Base-by-base conservation (phyloP, 768 basidiomycete genomes). In the Boletus insuetus region DNA sequence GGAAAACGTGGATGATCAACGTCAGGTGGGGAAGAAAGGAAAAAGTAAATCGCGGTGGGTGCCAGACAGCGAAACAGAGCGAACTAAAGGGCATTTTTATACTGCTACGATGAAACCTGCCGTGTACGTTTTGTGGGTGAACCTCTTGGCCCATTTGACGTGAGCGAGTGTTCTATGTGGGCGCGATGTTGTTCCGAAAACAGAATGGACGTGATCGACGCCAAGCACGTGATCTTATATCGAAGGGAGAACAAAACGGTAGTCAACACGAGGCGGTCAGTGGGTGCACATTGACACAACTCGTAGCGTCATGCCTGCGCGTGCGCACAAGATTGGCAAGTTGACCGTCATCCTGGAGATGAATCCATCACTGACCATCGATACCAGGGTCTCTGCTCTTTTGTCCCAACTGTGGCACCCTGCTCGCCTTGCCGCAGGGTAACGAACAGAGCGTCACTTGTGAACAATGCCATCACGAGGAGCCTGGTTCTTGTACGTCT, bases 321-420 rank as follows among this genome's bases (percentile, higher is more conserved):
- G 63, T n/a, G 76, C 79, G 26, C 74, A 80, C 63, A 80, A 80
- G 67, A 79, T 82, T 45, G 81, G 80, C 75, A 55, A 50, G 77
- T 65, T 24, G 31, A 1, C 31, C 32, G 24, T 24, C n/a, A 41
- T 31, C 29, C 11, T 12, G 37, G 58, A 24, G 29, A 19, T 51
- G 11, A 9, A 20, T 10, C 11, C 8, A 35, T 48, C 16, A 43
- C 51, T 55, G 42, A 58, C 46, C 29, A 16, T 54, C 44, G 44
- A 24, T 37, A 50, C 13, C 64, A 89, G 97, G 96, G 49, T 95
- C 94, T 1, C 78, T 98, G 24, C 77, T 98, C 39, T 98, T 99
- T 74, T 99, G 97, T 74, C 92, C 93, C 2, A 79, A 84, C 55
- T 99, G 97, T 61, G 94, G 94, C 14, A 96, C 92, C 1, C 77